Conservation (phyloP, 2,329 filamentous ascomycete species). For the Aspergillus transmontanensis region DNA sequence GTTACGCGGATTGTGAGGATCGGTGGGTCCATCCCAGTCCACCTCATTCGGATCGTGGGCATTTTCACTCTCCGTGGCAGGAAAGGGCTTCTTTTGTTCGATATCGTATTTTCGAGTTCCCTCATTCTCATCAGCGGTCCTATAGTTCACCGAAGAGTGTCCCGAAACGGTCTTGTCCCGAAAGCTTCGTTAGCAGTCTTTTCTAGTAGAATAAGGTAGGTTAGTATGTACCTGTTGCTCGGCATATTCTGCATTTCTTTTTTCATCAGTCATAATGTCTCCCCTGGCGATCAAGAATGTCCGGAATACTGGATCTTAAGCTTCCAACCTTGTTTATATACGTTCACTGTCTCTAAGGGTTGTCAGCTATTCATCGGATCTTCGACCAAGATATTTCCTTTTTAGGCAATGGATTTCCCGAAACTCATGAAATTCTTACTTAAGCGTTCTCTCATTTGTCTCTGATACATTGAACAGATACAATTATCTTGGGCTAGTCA, state of each 20-base stretch:
- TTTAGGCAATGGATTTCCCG: background rate
- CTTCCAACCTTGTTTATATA: background rate
- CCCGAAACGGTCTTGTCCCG: background rate
- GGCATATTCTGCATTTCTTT: background rate
- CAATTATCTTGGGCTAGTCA: no score
- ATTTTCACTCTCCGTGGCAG: background rate
- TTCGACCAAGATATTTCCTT: background rate
- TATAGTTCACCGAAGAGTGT: background rate
- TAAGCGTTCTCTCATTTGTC: slow-evolving; percentile 15
- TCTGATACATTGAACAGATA: background rate
- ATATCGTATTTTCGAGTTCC: background rate
- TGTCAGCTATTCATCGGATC: background rate
- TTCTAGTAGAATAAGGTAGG: background rate
- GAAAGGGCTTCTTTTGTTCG: background rate
- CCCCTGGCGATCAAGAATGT: background rate
- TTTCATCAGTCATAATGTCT: background rate
- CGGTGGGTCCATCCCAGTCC: slow-evolving; percentile 1
- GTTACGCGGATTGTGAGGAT: slow-evolving; percentile 15
- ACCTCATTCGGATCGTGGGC: background rate
- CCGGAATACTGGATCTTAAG: background rate
- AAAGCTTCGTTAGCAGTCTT: background rate
- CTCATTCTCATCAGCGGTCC: background rate
- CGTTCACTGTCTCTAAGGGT: background rate
- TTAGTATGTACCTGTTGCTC: background rate
- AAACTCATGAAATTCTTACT: background rate